phyloP scores from a whole-genome alignment of 495 filamentous ascomycete species.

The Choiromyces venosus region DNA sequence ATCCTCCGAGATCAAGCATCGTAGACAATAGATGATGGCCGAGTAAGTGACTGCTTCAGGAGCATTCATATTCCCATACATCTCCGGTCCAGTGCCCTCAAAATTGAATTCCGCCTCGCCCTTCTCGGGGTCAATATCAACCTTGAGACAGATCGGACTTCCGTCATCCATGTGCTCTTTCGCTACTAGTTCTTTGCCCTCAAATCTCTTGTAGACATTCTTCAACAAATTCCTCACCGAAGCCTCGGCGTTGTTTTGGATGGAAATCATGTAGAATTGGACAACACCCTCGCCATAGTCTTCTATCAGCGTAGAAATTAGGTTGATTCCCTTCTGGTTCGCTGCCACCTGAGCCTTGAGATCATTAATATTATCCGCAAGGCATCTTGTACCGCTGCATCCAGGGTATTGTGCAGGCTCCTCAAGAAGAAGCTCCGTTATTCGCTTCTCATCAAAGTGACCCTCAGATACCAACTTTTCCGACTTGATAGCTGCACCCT shows the following conservation, averaged over 20 bases:
- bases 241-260: slow-evolving; percentile 85
- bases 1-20: slow-evolving; percentile 85
- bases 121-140: slow-evolving; percentile 73
- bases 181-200: slow-evolving; percentile 66
- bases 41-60: slow-evolving; percentile 90
- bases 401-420: slow-evolving; percentile 81
- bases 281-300: slow-evolving; percentile 90
- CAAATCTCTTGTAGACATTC: slow-evolving; percentile 66
- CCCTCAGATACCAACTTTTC: slow-evolving; percentile 93
- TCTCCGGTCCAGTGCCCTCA: slow-evolving; percentile 80
- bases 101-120: slow-evolving; percentile 93
- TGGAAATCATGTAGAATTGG: slow-evolving; percentile 91
- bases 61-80: slow-evolving; percentile 92
- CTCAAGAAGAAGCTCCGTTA: slow-evolving; percentile 72
- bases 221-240: slow-evolving; percentile 83
- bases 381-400: slow-evolving; percentile 81
- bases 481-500: slow-evolving; percentile 87
- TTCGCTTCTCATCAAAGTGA: slow-evolving; percentile 78
- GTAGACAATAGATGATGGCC: slow-evolving; percentile 93
- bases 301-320: slow-evolving; percentile 76
- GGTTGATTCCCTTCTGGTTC: slow-evolving; percentile 89
- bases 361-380: slow-evolving; percentile 92
- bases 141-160: slow-evolving; percentile 73
- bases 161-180: slow-evolving; percentile 94
- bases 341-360: slow-evolving; percentile 93